Evolutionary conservation across 345 rosid species (phyloP).

Genomic region (Psidium guajava): DNA sequence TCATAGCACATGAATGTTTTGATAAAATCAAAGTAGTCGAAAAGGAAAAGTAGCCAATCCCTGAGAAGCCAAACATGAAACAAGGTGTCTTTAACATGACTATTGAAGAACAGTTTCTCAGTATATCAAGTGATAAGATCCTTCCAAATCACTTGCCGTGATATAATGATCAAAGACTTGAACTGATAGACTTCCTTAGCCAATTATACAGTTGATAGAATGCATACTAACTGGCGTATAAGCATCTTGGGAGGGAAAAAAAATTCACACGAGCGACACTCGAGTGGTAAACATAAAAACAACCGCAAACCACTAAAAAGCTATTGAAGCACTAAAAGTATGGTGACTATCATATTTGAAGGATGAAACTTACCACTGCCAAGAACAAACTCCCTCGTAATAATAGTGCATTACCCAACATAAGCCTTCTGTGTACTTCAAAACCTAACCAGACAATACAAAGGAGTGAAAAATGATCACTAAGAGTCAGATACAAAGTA

Average conservation of each 20-base stretch:
- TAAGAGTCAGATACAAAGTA: neutral
- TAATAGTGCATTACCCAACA: constrained; percentile 98
- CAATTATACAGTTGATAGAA: neutral
- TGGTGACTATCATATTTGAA: neutral
- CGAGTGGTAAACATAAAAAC: neutral
- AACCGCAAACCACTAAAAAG: neutral
- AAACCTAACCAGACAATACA: constrained; percentile 33
- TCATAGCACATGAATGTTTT: neutral
- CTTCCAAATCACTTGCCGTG: neutral
- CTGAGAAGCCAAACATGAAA: neutral
- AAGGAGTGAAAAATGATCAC: neutral
- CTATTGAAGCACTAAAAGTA: neutral
- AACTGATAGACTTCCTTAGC: neutral
- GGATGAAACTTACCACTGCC: constrained; percentile 70
- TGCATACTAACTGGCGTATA: neutral
- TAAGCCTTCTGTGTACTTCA: constrained; percentile 81
- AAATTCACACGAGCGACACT: neutral
- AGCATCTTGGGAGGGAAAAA: neutral
- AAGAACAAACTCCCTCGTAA: constrained; percentile 94
- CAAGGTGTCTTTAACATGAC: neutral
- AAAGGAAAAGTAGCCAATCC: neutral
- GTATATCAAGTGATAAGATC: neutral
- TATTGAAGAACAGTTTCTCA: neutral
- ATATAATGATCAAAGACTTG: neutral
- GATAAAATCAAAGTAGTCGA: neutral